Evolutionary conservation across 2,329 filamentous ascomycete genomes (phyloP).

Genomic region (Aschersonia sp.): DNA sequence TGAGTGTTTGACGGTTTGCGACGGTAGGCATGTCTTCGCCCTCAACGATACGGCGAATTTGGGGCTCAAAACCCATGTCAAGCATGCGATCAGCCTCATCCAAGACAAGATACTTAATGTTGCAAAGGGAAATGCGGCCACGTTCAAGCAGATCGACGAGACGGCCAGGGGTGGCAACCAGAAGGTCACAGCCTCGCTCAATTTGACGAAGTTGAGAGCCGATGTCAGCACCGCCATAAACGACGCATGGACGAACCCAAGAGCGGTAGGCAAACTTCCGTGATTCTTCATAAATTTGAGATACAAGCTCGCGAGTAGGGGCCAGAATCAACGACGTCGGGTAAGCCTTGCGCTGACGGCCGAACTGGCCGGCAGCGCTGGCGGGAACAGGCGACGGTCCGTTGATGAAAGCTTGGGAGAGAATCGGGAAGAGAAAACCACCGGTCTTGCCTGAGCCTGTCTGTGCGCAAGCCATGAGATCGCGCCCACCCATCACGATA

Average conservation of each 20-base stretch:
- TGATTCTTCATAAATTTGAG: conserved; percentile 94
- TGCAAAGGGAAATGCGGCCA: conserved; percentile 90
- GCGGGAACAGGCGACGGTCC: conserved; percentile 62
- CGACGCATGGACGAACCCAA: conserved; percentile 96
- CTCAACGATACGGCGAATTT: conserved; percentile 97
- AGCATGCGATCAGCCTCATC: conserved; percentile 99
- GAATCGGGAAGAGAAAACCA: conserved; percentile 97
- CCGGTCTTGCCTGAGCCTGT: conserved; percentile 99
- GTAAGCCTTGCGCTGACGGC: conserved; percentile 94
- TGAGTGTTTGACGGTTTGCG: conserved; percentile 83
- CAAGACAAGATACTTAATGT: conserved; percentile 98
- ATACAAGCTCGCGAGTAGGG: conserved; percentile 94
- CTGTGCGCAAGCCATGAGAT: conserved; percentile 99
- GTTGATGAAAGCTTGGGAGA: conserved; percentile 90
- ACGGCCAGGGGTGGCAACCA: conserved; percentile 94
- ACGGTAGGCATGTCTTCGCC: conserved; percentile 93
- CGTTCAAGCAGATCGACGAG: conserved; percentile 96
- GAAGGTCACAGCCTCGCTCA: conserved; percentile 88
- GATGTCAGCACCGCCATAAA: conserved; percentile 98
- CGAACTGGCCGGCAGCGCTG: conserved; percentile 55
- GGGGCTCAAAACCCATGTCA: conserved; percentile 99
- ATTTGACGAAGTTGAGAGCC: conserved; percentile 96
- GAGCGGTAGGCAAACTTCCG: conserved; percentile 98
- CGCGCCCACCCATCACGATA: conserved; percentile 94
- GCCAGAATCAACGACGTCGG: conserved; percentile 92